phyloP scores from a whole-genome alignment of 257 asterid species.

The Solanum rostratum region DNA sequence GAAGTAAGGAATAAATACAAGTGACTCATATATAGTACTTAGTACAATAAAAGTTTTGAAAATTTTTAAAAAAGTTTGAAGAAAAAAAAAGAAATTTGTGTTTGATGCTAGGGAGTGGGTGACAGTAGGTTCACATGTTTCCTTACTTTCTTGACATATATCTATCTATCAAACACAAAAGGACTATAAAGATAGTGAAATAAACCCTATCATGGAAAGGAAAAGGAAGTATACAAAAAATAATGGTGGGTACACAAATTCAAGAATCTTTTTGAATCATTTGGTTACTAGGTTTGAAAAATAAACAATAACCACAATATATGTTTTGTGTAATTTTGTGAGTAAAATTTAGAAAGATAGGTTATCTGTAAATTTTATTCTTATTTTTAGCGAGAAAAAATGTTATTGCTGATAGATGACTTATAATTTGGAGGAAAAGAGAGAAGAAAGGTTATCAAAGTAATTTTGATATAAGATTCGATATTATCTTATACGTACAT shows the following conservation, averaged over 20 bases:
- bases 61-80: neutral
- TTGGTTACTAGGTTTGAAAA: neutral
- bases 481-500: neutral
- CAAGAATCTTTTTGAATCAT: neutral
- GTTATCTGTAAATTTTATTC: accelerated
- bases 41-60: neutral
- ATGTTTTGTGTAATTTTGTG: neutral
- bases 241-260: neutral
- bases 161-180: neutral
- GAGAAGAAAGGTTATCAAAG: neutral
- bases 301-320: neutral
- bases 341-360: neutral
- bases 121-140: slow-evolving; percentile 9
- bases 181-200: neutral
- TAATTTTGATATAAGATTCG: neutral
- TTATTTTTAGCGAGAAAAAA: neutral
- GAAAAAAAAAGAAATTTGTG: neutral
- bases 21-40: neutral
- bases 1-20: neutral
- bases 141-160: neutral
- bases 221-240: neutral
- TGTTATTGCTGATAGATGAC: neutral
- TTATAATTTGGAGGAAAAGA: neutral
- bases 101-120: slow-evolving; percentile 3
- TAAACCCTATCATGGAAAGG: neutral